Base-by-base conservation (phyloP, 2,329 filamentous ascomycete species). In the Zelopaecilomyces penicillatus region DNA sequence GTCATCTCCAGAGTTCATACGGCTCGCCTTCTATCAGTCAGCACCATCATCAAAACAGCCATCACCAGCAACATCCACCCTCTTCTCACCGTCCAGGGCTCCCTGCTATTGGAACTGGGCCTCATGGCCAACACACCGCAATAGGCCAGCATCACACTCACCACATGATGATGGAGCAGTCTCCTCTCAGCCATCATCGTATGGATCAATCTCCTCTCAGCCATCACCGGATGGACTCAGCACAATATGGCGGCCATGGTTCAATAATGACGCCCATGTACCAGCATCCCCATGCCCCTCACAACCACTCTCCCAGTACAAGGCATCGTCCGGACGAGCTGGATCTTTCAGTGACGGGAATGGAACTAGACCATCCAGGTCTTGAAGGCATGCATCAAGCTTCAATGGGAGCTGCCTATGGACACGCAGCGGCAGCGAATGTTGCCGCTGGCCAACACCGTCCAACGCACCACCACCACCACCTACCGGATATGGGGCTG, bases 381-480 rank as follows among this genome's bases (percentile, higher is more conserved):
- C 67, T 83, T 39, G 71, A 76, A 35, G 68, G 68, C 39, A 76
- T 79, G 65, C 71, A 76, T 50, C 71, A 74, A 43, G 66, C 68
- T 8, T 67, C 74, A 4, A 65, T 81, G 57, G 70, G 73, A n/a
- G 66, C 67, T 12, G 64, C 70, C 8, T 78, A 78, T 49, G 66
- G 67, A 48, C 66, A 76, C 56, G 57, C 70, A 43, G 58, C 71
- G 43, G 58, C 66, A 4, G 57, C 54, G 4, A 54, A 56, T 5
- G 54, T 55, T 10, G 50, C 42, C 3, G 52, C 58, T 31, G 43
- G 52, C 12, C 67, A 70, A 32, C 67, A 70, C 30, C 67, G 70
- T 27, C 75, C 76, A 33, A 78, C 78, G 39, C 87, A 94, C 59
- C 87, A 91, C 57, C 89, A 95, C 57, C 87, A 90, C 56, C 82